A percentile compares a stretch with the other conserved stretches of the same genome.
These are phyloP conservation scores for Mycena polygramma DNA, from an alignment of 768 basidiomycete genomes.

Conservation along the genomic window DNA sequence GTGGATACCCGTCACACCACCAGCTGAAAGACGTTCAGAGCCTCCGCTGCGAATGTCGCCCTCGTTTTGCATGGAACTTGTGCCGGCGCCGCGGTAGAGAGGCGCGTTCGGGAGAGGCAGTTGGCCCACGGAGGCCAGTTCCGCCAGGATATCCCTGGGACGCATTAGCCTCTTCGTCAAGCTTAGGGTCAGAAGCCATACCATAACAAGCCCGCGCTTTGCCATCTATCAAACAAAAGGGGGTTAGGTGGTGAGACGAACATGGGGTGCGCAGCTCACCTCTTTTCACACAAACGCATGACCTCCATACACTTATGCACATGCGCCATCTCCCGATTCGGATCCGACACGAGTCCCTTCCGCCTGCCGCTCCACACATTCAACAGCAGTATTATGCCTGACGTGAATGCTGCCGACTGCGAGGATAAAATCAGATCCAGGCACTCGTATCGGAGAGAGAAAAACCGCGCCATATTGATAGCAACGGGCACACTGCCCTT, in stretches of 20 bases:
- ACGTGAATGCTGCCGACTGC: constrained; percentile 53
- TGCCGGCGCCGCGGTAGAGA: too few relatives aligned
- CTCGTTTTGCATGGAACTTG: neutral
- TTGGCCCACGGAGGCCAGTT: constrained; percentile 39
- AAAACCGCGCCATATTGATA: constrained; percentile 50
- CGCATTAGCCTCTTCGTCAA: constrained; percentile 21
- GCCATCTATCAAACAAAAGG: constrained; percentile 52
- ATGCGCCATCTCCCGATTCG: constrained; percentile 68
- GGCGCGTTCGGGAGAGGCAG: neutral
- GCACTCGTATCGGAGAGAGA: neutral
- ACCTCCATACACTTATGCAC: constrained; percentile 71
- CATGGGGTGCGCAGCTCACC: constrained; percentile 40
- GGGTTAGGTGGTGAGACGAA: too few relatives aligned
- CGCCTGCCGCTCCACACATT: constrained; percentile 76
- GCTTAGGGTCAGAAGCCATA: neutral
- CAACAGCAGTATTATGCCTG: constrained; percentile 70
- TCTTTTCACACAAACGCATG: constrained; percentile 55
- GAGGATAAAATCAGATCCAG: neutral
- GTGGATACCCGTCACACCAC: too few relatives aligned
- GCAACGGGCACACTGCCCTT: constrained; percentile 44
- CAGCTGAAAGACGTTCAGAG: too few relatives aligned
- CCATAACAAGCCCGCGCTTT: constrained; percentile 53
- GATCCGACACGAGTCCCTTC: constrained; percentile 60
- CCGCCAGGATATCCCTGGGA: constrained; percentile 36
- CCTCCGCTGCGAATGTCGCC: too few relatives aligned